Evolutionary conservation across 257 asterid genomes (phyloP).

Genomic region (Buddleja alternifolia): DNA sequence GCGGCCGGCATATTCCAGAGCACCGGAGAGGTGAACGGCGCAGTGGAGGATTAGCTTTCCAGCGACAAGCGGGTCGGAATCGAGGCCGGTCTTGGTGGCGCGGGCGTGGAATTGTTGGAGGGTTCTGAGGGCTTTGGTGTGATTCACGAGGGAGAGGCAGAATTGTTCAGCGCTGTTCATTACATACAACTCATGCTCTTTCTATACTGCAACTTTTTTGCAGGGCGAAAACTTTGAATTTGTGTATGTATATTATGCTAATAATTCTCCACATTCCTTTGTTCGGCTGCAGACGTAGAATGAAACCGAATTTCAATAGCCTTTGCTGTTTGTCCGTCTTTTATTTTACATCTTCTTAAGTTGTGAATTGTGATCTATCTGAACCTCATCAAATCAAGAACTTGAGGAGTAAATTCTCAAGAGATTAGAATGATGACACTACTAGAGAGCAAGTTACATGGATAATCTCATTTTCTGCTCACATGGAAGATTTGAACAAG

Average conservation of each 20-base stretch:
- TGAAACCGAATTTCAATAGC: no score
- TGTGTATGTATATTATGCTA: not conserved
- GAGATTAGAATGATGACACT: no score
- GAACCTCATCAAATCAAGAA: no score
- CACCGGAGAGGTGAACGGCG: slow-evolving; percentile 55
- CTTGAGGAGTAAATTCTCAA: no score
- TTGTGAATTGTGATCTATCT: no score
- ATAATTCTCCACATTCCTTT: no score
- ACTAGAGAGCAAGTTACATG: no score
- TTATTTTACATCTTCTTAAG: no score
- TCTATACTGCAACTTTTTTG: not conserved
- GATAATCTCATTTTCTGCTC: no score
- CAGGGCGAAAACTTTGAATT: not conserved
- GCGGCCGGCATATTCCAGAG: slow-evolving; percentile 60
- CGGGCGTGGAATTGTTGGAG: slow-evolving; percentile 72
- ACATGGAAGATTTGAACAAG: no score
- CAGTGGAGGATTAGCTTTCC: slow-evolving; percentile 75
- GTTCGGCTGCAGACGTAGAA: no score
- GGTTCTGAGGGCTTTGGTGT: slow-evolving; percentile 58
- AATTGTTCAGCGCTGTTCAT: slow-evolving; percentile 51
- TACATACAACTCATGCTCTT: slow-evolving; percentile 6
- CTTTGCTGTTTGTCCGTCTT: no score
- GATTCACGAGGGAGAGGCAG: slow-evolving; percentile 48
- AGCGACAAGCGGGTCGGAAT: slow-evolving; percentile 58
- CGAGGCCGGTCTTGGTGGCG: slow-evolving; percentile 56